phyloP scores from a whole-genome alignment of 1,284 basidiomycete genomes.

The Trametes pubescens region DNA sequence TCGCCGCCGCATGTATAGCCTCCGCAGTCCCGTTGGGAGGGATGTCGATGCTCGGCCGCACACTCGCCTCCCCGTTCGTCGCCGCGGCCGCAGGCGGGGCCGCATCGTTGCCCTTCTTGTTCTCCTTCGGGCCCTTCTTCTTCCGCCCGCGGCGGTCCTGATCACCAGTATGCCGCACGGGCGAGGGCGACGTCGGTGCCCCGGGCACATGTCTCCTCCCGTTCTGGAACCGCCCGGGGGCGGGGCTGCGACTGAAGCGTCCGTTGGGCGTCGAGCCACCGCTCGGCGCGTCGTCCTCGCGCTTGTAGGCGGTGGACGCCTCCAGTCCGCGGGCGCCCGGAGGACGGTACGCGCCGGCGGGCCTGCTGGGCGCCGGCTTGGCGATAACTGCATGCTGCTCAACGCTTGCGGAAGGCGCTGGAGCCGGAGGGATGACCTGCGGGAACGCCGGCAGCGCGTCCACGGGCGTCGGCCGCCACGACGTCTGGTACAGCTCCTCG shows the following conservation, averaged over 20 bases:
- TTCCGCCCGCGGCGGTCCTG: constrained; percentile 61
- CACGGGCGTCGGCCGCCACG: constrained; percentile 82
- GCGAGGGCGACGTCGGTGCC: constrained; percentile 60
- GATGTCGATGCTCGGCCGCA: constrained; percentile 47
- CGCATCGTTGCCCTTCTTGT: constrained; percentile 31
- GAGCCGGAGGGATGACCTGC: constrained; percentile 75
- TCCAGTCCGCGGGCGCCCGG: constrained; percentile 90
- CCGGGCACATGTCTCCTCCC: constrained; percentile 71
- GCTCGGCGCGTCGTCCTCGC: constrained; percentile 78
- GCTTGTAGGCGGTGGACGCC: constrained; percentile 87
- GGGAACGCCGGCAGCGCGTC: constrained; percentile 80
- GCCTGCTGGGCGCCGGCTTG: constrained; percentile 62
- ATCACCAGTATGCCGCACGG: constrained; percentile 48
- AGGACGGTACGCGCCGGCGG: constrained; percentile 88
- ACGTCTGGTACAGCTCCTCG: constrained; percentile 90
- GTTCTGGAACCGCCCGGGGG: constrained; percentile 53
- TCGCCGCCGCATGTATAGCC: constrained; percentile 38
- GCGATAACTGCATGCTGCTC: constrained; percentile 47
- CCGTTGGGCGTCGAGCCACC: constrained; percentile 69
- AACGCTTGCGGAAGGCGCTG: constrained; percentile 71
- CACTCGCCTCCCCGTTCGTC: constrained; percentile 38
- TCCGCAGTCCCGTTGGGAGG: constrained; percentile 41
- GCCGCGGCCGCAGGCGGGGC: not conserved
- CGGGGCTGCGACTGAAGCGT: constrained; percentile 66
- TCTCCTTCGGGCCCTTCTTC: constrained; percentile 59